Evolutionary conservation across 352 stramenopile species (phyloP).

Genomic region (Pelagophyceae sp.): DNA sequence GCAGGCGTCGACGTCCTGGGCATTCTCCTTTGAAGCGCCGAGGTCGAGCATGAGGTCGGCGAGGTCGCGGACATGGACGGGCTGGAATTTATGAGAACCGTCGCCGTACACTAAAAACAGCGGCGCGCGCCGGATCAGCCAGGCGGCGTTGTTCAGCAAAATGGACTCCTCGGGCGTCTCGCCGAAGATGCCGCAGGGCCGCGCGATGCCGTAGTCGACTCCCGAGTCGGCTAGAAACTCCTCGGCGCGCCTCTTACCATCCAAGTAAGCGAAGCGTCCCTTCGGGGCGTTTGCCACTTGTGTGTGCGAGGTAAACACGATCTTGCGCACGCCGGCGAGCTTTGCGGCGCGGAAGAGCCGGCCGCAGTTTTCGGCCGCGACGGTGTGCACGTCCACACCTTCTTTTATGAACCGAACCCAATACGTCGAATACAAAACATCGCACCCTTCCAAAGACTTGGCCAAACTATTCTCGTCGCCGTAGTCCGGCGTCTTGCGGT

Average conservation of each 20-base stretch:
- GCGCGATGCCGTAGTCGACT: constrained; percentile 24
- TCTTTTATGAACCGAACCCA: constrained; percentile 22
- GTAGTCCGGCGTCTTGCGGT: background rate
- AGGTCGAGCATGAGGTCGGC: constrained; percentile 19
- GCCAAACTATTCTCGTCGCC: background rate
- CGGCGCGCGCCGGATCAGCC: constrained; percentile 11
- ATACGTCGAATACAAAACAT: constrained; percentile 24
- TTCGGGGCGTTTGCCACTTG: background rate
- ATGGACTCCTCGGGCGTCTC: constrained; percentile 20
- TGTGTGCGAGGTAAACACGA: constrained; percentile 21
- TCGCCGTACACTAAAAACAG: constrained; percentile 15
- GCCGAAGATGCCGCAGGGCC: constrained; percentile 26
- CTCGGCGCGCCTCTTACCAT: constrained; percentile 7
- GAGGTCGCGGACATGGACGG: constrained; percentile 22
- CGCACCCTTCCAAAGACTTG: constrained; percentile 3
- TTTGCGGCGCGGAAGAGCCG: constrained; percentile 15
- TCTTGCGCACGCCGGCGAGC: constrained; percentile 17
- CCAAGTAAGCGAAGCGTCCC: constrained; percentile 19
- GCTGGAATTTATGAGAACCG: constrained; percentile 18
- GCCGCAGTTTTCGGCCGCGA: background rate
- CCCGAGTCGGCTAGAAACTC: background rate
- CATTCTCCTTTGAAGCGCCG: background rate
- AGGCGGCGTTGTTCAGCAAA: constrained; percentile 26
- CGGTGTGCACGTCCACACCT: background rate
- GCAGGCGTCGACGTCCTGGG: constrained; percentile 19